Evolutionary conservation across 164 flowering plant species (phyloP).

Genomic region (Vitis labrusca): DNA sequence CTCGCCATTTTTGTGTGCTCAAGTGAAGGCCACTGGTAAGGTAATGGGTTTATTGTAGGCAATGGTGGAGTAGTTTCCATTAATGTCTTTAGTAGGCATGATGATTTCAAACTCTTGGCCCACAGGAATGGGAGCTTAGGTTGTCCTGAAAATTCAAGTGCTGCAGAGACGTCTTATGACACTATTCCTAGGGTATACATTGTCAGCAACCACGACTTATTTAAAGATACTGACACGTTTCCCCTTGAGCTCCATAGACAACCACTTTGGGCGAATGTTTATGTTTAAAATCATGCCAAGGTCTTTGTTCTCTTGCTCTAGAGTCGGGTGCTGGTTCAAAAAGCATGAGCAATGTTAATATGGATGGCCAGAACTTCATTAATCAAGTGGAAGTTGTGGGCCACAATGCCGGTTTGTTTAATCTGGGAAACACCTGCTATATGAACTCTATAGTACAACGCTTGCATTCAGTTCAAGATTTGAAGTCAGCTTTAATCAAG

Average conservation of each 20-base stretch:
- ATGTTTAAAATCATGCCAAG: conserved; percentile 53
- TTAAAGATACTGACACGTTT: conserved; percentile 87
- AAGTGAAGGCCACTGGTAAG: conserved; percentile 28
- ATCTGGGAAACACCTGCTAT: conserved; percentile 25
- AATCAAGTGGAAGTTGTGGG: conserved; percentile 34
- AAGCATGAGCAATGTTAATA: too few species aligned
- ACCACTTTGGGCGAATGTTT: background rate
- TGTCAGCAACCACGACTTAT: conserved; percentile 71
- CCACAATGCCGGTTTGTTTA: conserved; percentile 81
- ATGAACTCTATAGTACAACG: conserved; percentile 97
- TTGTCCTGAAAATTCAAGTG: conserved; percentile 84
- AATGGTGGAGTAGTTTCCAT: conserved; percentile 94
- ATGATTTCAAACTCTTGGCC: conserved; percentile 59
- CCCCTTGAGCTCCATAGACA: conserved; percentile 27
- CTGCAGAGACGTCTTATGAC: conserved; percentile 94
- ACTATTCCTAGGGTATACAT: conserved; percentile 79
- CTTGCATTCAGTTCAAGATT: conserved; percentile 92
- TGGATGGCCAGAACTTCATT: too few species aligned
- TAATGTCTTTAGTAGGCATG: conserved; percentile 76
- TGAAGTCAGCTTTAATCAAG: conserved; percentile 82
- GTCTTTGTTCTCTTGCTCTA: conserved; percentile 52
- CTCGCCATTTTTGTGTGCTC: conserved; percentile 66
- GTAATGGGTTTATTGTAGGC: conserved; percentile 92
- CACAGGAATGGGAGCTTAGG: conserved; percentile 83
- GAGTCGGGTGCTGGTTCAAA: conserved; percentile 96